phyloP scores from a whole-genome alignment of 331 rosid species.

The Dryas integrifolia region DNA sequence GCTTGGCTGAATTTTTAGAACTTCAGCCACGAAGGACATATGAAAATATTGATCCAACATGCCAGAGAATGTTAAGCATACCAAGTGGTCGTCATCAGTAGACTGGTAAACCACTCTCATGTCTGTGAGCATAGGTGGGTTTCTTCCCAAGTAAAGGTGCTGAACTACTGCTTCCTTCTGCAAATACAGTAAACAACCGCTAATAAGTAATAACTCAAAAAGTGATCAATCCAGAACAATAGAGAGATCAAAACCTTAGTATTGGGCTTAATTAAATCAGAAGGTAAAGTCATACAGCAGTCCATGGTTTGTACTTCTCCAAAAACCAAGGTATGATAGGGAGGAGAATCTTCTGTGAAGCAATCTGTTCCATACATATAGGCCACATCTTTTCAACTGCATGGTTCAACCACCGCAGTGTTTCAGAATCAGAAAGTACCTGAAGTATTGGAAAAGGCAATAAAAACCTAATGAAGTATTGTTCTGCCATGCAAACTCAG shows the following conservation, averaged over 20 bases:
- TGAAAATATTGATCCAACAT: conserved; percentile 8
- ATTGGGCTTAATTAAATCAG: conserved; percentile 10
- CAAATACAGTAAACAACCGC: conserved; percentile 26
- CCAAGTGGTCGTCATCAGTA: conserved; percentile 81
- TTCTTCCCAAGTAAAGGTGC: conserved; percentile 89
- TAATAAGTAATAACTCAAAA: neutral
- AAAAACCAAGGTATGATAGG: conserved; percentile 97
- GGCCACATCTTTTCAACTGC: conserved; percentile 96
- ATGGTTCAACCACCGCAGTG: conserved; percentile 93
- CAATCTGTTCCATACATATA: conserved; percentile 84
- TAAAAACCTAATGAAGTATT: conserved; percentile 8
- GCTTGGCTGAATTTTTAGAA: conserved; percentile 18
- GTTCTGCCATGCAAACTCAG: neutral
- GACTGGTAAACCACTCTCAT: conserved; percentile 71
- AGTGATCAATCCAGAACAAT: conserved; percentile 14
- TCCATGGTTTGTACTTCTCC: conserved; percentile 99
- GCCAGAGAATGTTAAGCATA: conserved; percentile 32
- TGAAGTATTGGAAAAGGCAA: conserved; percentile 29
- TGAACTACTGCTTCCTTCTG: conserved; percentile 82
- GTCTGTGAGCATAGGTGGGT: conserved; percentile 84
- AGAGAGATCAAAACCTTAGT: neutral
- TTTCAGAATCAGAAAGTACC: conserved; percentile 94
- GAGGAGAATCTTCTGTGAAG: conserved; percentile 78
- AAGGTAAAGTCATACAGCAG: conserved; percentile 66
- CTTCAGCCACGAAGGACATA: conserved; percentile 18